These are phyloP conservation scores for Picea sitchensis DNA, from an alignment of 75 land plant genomes.

Conservation along the genomic window DNA sequence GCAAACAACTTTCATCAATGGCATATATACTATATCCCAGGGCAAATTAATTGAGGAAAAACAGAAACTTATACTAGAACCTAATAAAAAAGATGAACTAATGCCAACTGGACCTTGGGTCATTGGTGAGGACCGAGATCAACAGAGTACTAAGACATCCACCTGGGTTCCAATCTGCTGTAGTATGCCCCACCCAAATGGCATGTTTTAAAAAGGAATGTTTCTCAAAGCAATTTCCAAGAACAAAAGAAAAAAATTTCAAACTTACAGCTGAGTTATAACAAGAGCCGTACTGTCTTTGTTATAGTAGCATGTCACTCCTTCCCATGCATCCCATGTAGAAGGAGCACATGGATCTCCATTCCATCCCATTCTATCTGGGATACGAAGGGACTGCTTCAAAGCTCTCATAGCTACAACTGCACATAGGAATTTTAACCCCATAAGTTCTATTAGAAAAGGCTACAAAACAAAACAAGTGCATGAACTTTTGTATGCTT, in stretches of 20 bases:
- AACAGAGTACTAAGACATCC: no score
- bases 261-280: constrained; percentile 73
- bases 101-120: no score
- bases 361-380: constrained; percentile 99
- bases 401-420: constrained; percentile 82
- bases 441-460: neutral
- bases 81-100: neutral
- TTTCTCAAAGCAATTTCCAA: neutral
- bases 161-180: no score
- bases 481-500: neutral
- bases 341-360: constrained; percentile 99
- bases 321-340: constrained; percentile 99
- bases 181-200: no score
- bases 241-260: neutral
- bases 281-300: constrained; percentile 49
- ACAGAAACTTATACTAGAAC: neutral
- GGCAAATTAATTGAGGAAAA: neutral
- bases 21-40: neutral
- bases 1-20: neutral
- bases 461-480: constrained; percentile 1
- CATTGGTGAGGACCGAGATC: no score
- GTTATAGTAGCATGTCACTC: constrained; percentile 71
- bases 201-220: neutral
- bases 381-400: constrained; percentile 74
- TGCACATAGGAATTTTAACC: constrained; percentile 17